These are phyloP conservation scores for Kodamaea restingae DNA, from an alignment of 805 yeast species.

Conservation along the genomic window DNA sequence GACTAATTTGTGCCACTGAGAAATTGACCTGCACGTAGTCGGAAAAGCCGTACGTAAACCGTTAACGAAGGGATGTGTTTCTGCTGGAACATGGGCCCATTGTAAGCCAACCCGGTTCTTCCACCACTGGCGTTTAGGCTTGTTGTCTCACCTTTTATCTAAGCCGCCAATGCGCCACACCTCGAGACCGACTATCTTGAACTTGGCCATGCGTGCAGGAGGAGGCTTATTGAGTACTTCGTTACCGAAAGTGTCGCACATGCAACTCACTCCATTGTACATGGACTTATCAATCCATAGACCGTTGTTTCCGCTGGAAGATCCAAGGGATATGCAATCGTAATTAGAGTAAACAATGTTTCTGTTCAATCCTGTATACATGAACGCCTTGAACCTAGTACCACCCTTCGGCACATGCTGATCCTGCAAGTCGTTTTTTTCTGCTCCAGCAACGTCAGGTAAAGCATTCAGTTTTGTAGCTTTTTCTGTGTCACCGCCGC, in stretches of 20 bases:
- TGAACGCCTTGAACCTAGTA: slow-evolving; percentile 66
- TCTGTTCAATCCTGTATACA: slow-evolving; percentile 85
- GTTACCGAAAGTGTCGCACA: slow-evolving; percentile 85
- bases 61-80: too few relatives aligned
- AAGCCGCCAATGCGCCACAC: slow-evolving; percentile 71
- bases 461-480: too few relatives aligned
- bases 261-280: slow-evolving; percentile 70
- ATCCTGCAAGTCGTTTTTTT: too few relatives aligned
- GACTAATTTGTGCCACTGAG: too few relatives aligned
- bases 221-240: slow-evolving; percentile 51
- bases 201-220: slow-evolving; percentile 49
- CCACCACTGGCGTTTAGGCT: too few relatives aligned
- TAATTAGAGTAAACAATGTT: slow-evolving; percentile 79
- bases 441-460: too few relatives aligned
- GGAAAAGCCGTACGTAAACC: too few relatives aligned
- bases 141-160: slow-evolving; percentile 4
- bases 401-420: not conserved
- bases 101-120: too few relatives aligned
- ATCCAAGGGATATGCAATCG: slow-evolving; percentile 78
- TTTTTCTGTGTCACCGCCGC: too few relatives aligned
- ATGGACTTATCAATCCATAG: slow-evolving; percentile 79
- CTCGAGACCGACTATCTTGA: slow-evolving; percentile 73
- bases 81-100: too few relatives aligned
- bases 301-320: slow-evolving; percentile 91
- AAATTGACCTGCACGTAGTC: too few relatives aligned